Conservation (phyloP, 2,329 filamentous ascomycete genomes). For the Gyromitra esculenta region DNA sequence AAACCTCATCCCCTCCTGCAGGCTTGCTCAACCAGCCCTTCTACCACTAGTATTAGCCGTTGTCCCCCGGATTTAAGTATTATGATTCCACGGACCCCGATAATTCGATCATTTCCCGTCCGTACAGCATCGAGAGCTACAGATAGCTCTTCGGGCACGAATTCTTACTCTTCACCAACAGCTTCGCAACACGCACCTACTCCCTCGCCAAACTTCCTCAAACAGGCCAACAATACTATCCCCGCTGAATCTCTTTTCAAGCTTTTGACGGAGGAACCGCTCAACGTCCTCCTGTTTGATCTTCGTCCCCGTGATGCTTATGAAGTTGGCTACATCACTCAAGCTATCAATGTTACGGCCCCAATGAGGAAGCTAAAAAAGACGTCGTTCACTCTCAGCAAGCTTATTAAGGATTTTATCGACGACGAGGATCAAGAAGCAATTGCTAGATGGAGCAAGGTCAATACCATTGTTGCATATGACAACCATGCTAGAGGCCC, state of each 20-base stretch:
- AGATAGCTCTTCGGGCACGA: too few species aligned
- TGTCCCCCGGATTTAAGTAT: background rate
- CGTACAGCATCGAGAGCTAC: background rate
- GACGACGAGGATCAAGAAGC: background rate
- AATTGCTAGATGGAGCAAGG: background rate
- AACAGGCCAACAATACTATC: background rate
- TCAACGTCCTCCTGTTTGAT: constrained; percentile 7
- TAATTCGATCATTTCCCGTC: background rate
- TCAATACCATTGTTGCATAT: constrained; percentile 2
- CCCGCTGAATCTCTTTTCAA: background rate
- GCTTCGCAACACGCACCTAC: background rate
- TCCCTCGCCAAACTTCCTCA: background rate
- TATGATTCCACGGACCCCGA: background rate
- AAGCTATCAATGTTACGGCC: constrained; percentile 3
- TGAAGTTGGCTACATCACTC: background rate
- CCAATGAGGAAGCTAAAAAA: constrained; percentile 7
- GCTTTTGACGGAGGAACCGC: background rate
- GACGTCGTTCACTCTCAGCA: constrained; percentile 8
- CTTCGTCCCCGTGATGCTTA: background rate
- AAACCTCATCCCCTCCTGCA: constrained; percentile 1
- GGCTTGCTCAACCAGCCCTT: constrained; percentile 4
- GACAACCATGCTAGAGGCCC: constrained; percentile 6
- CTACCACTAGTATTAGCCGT: constrained; percentile 6
- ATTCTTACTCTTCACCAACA: background rate
- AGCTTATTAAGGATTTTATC: constrained; percentile 3